Conservation (phyloP, 108 stramenopile genomes). For the Nitzschia palea region DNA sequence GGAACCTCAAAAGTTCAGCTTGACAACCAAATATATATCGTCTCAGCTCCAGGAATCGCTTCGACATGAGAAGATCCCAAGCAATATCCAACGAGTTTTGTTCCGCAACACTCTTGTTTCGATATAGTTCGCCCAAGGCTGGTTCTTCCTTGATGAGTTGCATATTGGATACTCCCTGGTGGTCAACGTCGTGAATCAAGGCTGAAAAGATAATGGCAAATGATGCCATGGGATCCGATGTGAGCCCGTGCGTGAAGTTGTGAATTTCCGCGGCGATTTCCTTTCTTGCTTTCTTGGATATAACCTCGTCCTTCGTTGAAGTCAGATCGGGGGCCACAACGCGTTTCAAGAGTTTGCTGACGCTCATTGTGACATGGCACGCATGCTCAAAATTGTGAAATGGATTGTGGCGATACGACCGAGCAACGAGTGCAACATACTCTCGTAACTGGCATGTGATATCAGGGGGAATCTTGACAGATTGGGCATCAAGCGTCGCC, state of each 20-base stretch:
- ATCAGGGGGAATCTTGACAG: background rate
- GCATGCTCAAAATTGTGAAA: slow-evolving; percentile 26
- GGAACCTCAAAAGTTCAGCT: slow-evolving; percentile 27
- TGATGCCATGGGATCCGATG: slow-evolving; percentile 14
- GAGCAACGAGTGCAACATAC: slow-evolving; percentile 10
- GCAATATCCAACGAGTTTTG: slow-evolving; percentile 26
- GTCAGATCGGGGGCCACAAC: slow-evolving; percentile 2
- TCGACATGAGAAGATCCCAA: slow-evolving; percentile 40
- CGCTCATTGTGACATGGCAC: slow-evolving; percentile 12
- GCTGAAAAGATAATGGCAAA: slow-evolving; percentile 31
- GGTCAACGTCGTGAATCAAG: slow-evolving; percentile 24
- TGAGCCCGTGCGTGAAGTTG: slow-evolving; percentile 10
- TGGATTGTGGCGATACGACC: background rate
- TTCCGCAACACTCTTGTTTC: slow-evolving; percentile 49
- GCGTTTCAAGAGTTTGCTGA: background rate
- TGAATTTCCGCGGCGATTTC: slow-evolving; percentile 8
- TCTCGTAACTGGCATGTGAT: background rate
- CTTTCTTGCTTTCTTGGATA: background rate
- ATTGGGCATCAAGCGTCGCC: background rate
- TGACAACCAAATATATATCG: slow-evolving; percentile 19
- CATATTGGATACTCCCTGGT: slow-evolving; percentile 43
- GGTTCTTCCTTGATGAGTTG: slow-evolving; percentile 39
- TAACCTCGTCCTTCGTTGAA: background rate
- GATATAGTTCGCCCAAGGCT: slow-evolving; percentile 22
- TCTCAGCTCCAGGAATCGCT: slow-evolving; percentile 20